Conservation (phyloP, 2,329 filamentous ascomycete species). For the Pestalotiopsis sp. region DNA sequence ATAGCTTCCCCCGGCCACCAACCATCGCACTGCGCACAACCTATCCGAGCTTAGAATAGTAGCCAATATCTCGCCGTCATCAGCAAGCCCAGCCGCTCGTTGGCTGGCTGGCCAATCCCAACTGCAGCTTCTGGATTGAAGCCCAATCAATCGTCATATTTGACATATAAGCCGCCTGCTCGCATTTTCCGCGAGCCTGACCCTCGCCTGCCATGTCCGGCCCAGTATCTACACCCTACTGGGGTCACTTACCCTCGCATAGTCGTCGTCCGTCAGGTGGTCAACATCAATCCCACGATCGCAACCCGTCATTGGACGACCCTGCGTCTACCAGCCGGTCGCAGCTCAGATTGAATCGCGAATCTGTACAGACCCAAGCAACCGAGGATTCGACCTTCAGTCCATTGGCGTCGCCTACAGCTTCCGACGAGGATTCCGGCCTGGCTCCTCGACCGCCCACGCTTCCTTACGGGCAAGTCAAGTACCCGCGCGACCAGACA, state of each 20-base stretch:
- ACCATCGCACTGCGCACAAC: constrained; percentile 18
- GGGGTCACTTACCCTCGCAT: constrained; percentile 60
- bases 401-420: constrained; percentile 57
- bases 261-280: constrained; percentile 42
- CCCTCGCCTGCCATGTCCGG: constrained; percentile 14
- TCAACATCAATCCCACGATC: constrained; percentile 32
- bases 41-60: background rate
- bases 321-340: constrained; percentile 33
- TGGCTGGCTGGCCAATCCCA: constrained; percentile 10
- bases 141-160: constrained; percentile 29
- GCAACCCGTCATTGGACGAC: constrained; percentile 36
- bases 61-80: background rate
- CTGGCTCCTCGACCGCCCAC: constrained; percentile 64
- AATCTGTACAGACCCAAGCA: constrained; percentile 57
- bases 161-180: background rate
- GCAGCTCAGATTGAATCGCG: constrained; percentile 50
- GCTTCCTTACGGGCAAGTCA: constrained; percentile 48
- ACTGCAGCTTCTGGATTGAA: background rate
- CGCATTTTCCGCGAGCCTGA: constrained; percentile 2
- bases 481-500: constrained; percentile 44
- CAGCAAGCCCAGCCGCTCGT: background rate
- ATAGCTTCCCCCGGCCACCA: constrained; percentile 19
- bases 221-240: constrained; percentile 46
- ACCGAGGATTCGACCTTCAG: constrained; percentile 63
- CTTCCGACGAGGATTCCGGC: constrained; percentile 53